Conservation (phyloP, 768 basidiomycete genomes). For the Daedaleopsis nitida region DNA sequence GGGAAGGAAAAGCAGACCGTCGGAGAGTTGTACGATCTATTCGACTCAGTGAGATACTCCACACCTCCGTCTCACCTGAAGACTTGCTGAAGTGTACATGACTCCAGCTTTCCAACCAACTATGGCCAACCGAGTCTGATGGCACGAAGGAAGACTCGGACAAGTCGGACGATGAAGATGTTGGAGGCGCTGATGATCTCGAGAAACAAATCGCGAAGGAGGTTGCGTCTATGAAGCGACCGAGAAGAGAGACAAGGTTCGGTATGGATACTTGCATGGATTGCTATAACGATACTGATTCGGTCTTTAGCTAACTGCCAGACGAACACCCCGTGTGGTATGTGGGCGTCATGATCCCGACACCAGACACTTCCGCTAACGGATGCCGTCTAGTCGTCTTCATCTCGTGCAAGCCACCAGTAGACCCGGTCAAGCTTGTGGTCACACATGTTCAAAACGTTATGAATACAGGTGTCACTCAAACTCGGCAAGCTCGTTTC, state of each 20-base stretch:
- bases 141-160: slow-evolving; percentile 9
- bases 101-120: slow-evolving; percentile 61
- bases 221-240: slow-evolving; percentile 67
- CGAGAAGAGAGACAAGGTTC: slow-evolving; percentile 64
- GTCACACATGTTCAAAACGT: slow-evolving; percentile 64
- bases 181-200: slow-evolving; percentile 44
- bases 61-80: slow-evolving; percentile 1
- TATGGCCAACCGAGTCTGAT: slow-evolving; percentile 59
- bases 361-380: not conserved
- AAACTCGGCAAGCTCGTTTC: slow-evolving; percentile 52
- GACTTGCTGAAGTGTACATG: not conserved
- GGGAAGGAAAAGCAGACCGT: slow-evolving; percentile 81
- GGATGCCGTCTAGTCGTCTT: slow-evolving; percentile 59
- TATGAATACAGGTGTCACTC: slow-evolving; percentile 59
- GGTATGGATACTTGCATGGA: slow-evolving; percentile 41
- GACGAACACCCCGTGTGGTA: slow-evolving; percentile 81
- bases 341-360: slow-evolving; percentile 13
- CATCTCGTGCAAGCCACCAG: slow-evolving; percentile 76
- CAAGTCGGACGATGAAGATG: slow-evolving; percentile 33
- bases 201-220: slow-evolving; percentile 76
- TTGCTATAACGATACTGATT: not conserved
- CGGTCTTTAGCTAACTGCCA: slow-evolving; percentile 61
- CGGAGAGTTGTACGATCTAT: slow-evolving; percentile 76
- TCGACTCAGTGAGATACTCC: slow-evolving; percentile 68
- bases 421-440: slow-evolving; percentile 75